A percentile compares a stretch with the other conserved stretches of the same genome.
phyloP scores from a whole-genome alignment of 176 grass and related monocot species.

The Alloteropsis semialata region DNA sequence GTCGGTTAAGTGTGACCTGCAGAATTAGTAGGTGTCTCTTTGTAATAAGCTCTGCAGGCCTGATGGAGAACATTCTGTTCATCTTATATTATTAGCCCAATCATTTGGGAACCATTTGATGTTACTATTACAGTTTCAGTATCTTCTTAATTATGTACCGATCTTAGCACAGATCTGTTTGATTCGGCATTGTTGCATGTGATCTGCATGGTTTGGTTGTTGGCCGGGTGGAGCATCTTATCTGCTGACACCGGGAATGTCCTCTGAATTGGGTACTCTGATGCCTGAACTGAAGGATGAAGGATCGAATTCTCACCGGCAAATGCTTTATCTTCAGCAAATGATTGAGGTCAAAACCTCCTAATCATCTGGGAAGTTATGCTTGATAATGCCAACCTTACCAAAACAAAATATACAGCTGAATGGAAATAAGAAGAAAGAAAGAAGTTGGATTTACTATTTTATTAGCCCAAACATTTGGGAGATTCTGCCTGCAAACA shows the following conservation, averaged over 20 bases:
- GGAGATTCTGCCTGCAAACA: background rate
- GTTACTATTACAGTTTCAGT: background rate
- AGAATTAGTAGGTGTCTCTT: background rate
- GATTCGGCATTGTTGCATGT: background rate
- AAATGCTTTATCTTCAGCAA: background rate
- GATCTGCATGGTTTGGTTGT: background rate
- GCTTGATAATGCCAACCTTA: background rate
- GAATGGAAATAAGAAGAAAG: background rate
- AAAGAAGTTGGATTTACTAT: background rate
- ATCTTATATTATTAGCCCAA: background rate
- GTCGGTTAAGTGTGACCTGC: background rate
- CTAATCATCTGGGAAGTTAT: background rate
- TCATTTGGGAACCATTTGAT: slow-evolving; percentile 7
- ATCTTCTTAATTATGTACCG: background rate
- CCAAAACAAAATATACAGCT: background rate
- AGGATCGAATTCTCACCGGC: background rate
- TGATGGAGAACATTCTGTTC: background rate
- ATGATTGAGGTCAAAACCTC: slow-evolving; percentile 15
- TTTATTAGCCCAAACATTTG: slow-evolving; percentile 7
- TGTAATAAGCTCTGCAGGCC: slow-evolving; percentile 2
- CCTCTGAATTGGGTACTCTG: background rate
- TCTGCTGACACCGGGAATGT: background rate
- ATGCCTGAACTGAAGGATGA: background rate
- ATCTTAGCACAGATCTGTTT: background rate
- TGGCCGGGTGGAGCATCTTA: background rate